phyloP scores from a whole-genome alignment of 257 asterid genomes.

The Nemophila menziesii region DNA sequence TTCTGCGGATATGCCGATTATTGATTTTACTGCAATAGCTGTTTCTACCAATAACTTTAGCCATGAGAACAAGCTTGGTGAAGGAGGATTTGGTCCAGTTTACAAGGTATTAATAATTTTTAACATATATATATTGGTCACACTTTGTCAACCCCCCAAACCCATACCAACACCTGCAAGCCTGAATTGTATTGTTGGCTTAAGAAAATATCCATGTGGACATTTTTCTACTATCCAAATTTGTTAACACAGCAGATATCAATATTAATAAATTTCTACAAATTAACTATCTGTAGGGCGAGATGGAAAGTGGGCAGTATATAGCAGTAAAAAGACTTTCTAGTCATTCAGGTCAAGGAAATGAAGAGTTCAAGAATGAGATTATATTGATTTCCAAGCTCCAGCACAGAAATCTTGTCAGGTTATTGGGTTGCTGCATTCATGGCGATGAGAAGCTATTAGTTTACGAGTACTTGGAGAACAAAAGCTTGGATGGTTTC shows the following conservation, averaged over 20 bases:
- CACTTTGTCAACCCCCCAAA: no score
- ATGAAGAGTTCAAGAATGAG: slow-evolving; percentile 24
- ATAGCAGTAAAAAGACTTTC: slow-evolving; percentile 30
- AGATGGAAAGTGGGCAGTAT: slow-evolving; percentile 12
- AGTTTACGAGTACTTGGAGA: slow-evolving; percentile 22
- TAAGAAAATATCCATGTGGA: not conserved
- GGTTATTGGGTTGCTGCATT: slow-evolving; percentile 23
- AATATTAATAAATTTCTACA: not conserved
- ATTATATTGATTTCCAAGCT: slow-evolving; percentile 19
- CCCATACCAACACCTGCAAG: no score
- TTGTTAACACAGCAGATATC: not conserved
- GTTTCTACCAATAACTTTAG: slow-evolving; percentile 17
- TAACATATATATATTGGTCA: not conserved
- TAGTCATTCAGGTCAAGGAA: slow-evolving; percentile 24
- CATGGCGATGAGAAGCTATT: slow-evolving; percentile 18
- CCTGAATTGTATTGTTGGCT: not conserved
- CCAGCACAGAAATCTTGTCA: slow-evolving; percentile 26
- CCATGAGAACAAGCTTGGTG: slow-evolving; percentile 16
- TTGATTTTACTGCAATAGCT: slow-evolving; percentile 12
- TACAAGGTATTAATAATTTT: slow-evolving; percentile 14
- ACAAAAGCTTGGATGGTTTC: slow-evolving; percentile 26
- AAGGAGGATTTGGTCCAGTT: slow-evolving; percentile 25
- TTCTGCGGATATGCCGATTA: slow-evolving; percentile 11
- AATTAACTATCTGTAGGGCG: slow-evolving; percentile 10
- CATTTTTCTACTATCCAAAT: no score